These are phyloP conservation scores for Hyaloscypha hepaticicola DNA, from an alignment of 495 filamentous ascomycete species.

Conservation along the genomic window DNA sequence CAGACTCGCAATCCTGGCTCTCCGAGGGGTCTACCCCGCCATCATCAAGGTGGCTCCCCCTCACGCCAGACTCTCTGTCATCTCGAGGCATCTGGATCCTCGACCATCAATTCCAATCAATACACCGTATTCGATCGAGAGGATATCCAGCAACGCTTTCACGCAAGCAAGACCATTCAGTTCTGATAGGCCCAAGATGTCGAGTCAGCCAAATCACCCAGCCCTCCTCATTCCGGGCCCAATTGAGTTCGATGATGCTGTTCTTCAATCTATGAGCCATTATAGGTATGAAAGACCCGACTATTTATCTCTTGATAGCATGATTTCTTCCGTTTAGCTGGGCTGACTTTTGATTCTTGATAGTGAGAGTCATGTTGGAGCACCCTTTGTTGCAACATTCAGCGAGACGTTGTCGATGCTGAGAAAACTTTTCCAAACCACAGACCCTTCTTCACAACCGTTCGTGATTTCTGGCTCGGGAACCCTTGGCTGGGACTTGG, in stretches of 20 bases:
- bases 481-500: constrained; percentile 94
- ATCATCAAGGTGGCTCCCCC: constrained; percentile 54
- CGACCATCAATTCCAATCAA: constrained; percentile 61
- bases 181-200: constrained; percentile 57
- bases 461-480: constrained; percentile 93
- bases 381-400: constrained; percentile 85
- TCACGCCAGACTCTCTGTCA: constrained; percentile 71
- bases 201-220: constrained; percentile 74
- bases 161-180: constrained; percentile 28
- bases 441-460: constrained; percentile 77
- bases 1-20: constrained; percentile 34
- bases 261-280: constrained; percentile 92
- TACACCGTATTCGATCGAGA: constrained; percentile 60
- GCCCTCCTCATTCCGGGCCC: constrained; percentile 86
- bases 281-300: constrained; percentile 67
- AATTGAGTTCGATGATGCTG: constrained; percentile 98
- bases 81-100: constrained; percentile 75
- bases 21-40: constrained; percentile 32
- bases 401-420: constrained; percentile 85
- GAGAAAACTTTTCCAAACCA: constrained; percentile 89
- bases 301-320: background rate
- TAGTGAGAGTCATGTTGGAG: constrained; percentile 89
- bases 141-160: constrained; percentile 35
- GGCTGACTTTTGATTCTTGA: constrained; percentile 2
- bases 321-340: background rate